These are phyloP conservation scores for Apiospora koreana DNA, from an alignment of 2,329 filamentous ascomycete species.

Conservation along the genomic window DNA sequence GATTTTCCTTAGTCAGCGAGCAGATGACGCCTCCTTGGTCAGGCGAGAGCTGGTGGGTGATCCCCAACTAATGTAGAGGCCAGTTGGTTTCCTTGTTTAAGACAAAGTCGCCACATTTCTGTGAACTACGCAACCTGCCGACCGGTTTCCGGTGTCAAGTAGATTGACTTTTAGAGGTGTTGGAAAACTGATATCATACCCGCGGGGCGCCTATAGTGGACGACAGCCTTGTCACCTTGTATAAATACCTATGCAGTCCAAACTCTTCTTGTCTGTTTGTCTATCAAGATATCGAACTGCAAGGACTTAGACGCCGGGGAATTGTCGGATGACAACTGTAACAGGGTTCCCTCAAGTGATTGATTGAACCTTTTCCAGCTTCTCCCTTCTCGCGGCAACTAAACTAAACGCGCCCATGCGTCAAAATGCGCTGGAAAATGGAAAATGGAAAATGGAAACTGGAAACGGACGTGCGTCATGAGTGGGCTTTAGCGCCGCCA, in stretches of 20 bases:
- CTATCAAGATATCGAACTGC: background rate
- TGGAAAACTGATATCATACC: background rate
- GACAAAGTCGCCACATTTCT: constrained; percentile 6
- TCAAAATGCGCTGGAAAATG: background rate
- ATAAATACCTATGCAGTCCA: background rate
- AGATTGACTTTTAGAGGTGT: background rate
- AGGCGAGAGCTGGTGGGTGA: background rate
- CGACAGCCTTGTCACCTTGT: background rate
- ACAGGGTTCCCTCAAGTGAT: background rate
- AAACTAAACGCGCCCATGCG: background rate
- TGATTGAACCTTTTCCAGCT: background rate
- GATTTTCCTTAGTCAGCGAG: background rate
- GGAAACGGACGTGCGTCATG: background rate
- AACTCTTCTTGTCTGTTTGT: background rate
- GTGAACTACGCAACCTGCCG: background rate
- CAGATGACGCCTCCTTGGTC: background rate
- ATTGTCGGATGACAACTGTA: constrained; percentile 4
- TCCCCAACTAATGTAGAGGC: background rate
- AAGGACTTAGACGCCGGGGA: constrained; percentile 7
- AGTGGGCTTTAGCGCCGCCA: constrained; percentile 4
- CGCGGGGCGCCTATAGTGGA: background rate
- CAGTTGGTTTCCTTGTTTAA: constrained; percentile 4
- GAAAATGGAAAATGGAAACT: too few species aligned
- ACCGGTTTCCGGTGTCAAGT: background rate
- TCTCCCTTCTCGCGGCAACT: background rate